Base-by-base conservation (phyloP, 225 moss, liverwort and hornwort species). In the Sphagnum tenellum region DNA sequence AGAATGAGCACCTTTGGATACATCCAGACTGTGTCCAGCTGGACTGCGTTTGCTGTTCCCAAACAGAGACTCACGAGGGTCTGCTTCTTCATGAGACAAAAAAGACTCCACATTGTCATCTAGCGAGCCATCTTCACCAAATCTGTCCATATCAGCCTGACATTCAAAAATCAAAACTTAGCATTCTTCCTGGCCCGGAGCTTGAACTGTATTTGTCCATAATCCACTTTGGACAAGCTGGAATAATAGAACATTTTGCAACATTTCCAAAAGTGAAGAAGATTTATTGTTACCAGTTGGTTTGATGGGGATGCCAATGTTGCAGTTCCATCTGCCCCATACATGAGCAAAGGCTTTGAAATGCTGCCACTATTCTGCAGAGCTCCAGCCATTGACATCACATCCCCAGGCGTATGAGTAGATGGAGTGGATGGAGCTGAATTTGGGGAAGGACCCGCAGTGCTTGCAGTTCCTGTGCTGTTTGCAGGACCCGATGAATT, bases 11-110 rank as follows among this genome's bases (percentile, higher is more conserved):
- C 98, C 98, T 91, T 93, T 90, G 50, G 90, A 90, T 53, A 99
- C 98, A 73, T 93, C 98, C 90, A 99, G 90, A 72, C 93, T 93
- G 67, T 99, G 98, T n/a, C 98, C 98, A 47, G 98, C 98, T 72
- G 93, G 98, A 69, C 52, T 52, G 52, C 93, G 82, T 68, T 99
- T 99, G 71, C 81, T 92, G 83, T 79, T 82, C 63, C 96, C 90
- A 71, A 99, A 99, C 45, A 98, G 87, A 44, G 93, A 87, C 69
- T 93, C 98, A 48, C 93, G 85, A 52, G 98, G 93, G 61, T 99
- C 98, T 56, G 90, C 90, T 79, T 99, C 98, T 68, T 99, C 98
- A 56, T 99, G 93, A 3, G 98, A 99, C 58, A 99, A 69, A 68
- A 99, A 99, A 46, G 98, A 99, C 72, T 99, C 98, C 56, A 99